Evolutionary conservation across 257 asterid genomes (phyloP), one percentile per base, ranked within the genome.

Genomic region (Scutellaria barbata): DNA sequence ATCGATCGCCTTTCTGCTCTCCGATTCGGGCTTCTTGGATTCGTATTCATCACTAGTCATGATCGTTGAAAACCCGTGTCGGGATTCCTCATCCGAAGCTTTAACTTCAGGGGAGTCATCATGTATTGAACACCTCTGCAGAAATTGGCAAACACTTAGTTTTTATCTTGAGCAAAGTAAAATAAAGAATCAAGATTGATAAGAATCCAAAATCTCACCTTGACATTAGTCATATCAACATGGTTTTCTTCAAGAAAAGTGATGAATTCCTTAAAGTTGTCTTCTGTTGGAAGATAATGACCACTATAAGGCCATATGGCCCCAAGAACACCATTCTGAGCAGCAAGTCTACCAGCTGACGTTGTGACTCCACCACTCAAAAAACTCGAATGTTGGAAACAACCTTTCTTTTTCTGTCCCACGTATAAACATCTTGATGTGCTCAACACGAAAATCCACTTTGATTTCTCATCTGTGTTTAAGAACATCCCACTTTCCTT

Each of bases 281-380:
- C 96, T 68, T 87, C 91, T 0, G 97, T 91, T 0, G 97, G 97
- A 40, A 84, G 90, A 76, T 90, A 90, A 68, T 90, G 97, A 7
- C 96, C 96, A 18, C 96, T 90, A 66, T 90, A 78, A 20, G 91
- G 97, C 95, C 96, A 88, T 54, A 90, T 80, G 35, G 84, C 88
- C 92, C 85, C 75, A 10, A 89, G 92, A 76, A 80, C 22, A 5
- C 94, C 96, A 20, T 77, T 76, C 17, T 52, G 82, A 67, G 85
- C 94, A 53, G 79, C 81, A 12, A 89, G 76, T 77, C 96, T 79
- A 50, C 94, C 96, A 5, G 92, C 96, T 16, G 94, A 81, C 3
- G 87, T 79, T 2, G 85, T 87, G 67, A 85, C 91, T 18, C 84
- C 95, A 14, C 91, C 89, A 0, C 89, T 77, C 1, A 85, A 68